Evolutionary conservation across 257 asterid species (phyloP).

Genomic region (Nicotiana benthamiana): DNA sequence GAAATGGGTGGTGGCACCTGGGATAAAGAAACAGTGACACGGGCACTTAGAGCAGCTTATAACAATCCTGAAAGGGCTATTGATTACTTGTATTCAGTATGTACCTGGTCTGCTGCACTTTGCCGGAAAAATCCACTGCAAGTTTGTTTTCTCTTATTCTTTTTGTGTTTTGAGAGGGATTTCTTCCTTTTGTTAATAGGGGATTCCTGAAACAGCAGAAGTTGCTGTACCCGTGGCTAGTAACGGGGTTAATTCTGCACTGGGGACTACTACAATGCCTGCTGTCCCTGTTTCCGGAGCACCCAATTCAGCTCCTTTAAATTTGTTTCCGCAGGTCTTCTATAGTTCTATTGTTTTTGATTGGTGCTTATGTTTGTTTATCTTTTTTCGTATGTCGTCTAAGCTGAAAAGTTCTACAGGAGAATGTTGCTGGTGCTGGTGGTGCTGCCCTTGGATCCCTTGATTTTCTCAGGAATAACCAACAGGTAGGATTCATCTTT

Average conservation of each 20-base stretch:
- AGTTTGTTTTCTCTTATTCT: background rate
- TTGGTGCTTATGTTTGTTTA: slow-evolving; percentile 1
- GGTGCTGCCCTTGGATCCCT: slow-evolving; percentile 63
- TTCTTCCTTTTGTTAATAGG: slow-evolving; percentile 30
- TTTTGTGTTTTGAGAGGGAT: background rate
- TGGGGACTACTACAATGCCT: slow-evolving; percentile 25
- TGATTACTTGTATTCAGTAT: slow-evolving; percentile 58
- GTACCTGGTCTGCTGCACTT: slow-evolving; percentile 11
- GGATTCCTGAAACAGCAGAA: slow-evolving; percentile 69
- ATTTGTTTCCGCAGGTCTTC: slow-evolving; percentile 81
- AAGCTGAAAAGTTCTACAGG: slow-evolving; percentile 34
- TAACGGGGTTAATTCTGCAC: slow-evolving; percentile 28
- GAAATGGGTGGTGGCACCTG: slow-evolving; percentile 92
- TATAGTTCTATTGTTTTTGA: slow-evolving; percentile 6
- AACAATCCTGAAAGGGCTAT: slow-evolving; percentile 60
- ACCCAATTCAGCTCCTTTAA: slow-evolving; percentile 81
- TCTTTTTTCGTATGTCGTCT: slow-evolving; percentile 5
- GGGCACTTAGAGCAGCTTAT: slow-evolving; percentile 83
- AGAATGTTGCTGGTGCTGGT: slow-evolving; percentile 45
- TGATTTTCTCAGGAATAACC: slow-evolving; percentile 75
- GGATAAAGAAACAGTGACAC: slow-evolving; percentile 66
- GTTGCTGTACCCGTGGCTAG: slow-evolving; percentile 50
- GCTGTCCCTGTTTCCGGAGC: slow-evolving; percentile 45
- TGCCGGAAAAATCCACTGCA: background rate
- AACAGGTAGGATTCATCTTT: slow-evolving; percentile 39